Evolutionary conservation across 2,329 filamentous ascomycete species (phyloP).

Genomic region (Hymenoscyphus salicellus): DNA sequence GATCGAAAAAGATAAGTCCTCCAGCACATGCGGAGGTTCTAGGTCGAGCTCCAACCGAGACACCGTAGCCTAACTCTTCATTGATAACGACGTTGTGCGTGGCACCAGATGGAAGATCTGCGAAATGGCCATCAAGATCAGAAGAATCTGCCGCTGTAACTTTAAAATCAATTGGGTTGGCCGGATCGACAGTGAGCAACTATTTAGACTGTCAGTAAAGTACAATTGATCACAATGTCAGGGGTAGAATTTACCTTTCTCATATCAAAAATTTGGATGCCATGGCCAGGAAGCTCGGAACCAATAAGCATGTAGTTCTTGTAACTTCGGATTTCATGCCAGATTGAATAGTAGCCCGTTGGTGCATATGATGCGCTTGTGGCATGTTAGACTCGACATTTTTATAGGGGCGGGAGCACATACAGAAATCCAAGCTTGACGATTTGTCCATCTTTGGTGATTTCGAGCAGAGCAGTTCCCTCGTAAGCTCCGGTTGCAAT

Average conservation of each 20-base stretch:
- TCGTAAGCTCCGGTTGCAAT: slow-evolving; percentile 46
- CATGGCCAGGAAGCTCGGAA: slow-evolving; percentile 44
- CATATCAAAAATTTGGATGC: slow-evolving; percentile 56
- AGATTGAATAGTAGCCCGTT: slow-evolving; percentile 26
- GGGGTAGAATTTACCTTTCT: slow-evolving; percentile 32
- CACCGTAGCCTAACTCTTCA: slow-evolving; percentile 9
- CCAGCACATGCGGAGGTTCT: slow-evolving; percentile 38
- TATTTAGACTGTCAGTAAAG: slow-evolving; percentile 24
- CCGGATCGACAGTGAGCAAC: slow-evolving; percentile 47
- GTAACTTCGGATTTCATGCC: slow-evolving; percentile 41
- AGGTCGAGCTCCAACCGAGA: slow-evolving; percentile 38
- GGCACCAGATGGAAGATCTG: slow-evolving; percentile 7
- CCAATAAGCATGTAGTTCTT: slow-evolving; percentile 41
- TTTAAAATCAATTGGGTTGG: slow-evolving; percentile 39
- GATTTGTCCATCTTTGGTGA: slow-evolving; percentile 44
- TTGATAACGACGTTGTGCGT: slow-evolving; percentile 33
- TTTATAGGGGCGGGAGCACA: slow-evolving; percentile 35
- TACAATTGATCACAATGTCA: background rate
- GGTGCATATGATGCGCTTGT: slow-evolving; percentile 18
- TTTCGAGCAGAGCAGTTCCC: slow-evolving; percentile 50
- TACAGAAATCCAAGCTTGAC: slow-evolving; percentile 48
- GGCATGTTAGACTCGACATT: background rate
- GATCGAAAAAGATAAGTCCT: slow-evolving; percentile 50
- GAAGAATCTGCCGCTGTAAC: slow-evolving; percentile 16
- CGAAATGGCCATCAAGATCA: slow-evolving; percentile 9